Percentiles rank a stretch among this genome's conserved stretches.
Evolutionary conservation across 108 stramenopile species (phyloP).

Genomic region (Skeletonema marinoi): DNA sequence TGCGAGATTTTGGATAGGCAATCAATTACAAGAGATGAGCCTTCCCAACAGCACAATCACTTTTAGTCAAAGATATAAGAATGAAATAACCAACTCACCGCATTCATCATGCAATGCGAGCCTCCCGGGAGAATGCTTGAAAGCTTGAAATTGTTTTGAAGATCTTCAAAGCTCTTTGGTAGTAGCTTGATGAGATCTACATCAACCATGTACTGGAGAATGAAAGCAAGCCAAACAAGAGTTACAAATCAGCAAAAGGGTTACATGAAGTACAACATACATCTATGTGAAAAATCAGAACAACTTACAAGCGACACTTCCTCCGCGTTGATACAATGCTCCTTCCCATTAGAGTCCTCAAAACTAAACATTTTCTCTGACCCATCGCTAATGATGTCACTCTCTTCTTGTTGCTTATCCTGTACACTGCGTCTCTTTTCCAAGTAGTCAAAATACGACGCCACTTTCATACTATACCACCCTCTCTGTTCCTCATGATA

Average conservation of each 20-base stretch:
- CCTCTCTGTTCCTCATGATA: constrained; percentile 22
- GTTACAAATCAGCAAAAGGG: not conserved
- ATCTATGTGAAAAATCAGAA: not conserved
- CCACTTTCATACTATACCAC: constrained; percentile 61
- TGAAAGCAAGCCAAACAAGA: not conserved
- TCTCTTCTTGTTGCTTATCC: not conserved
- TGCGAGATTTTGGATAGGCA: not conserved
- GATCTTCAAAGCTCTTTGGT: constrained; percentile 52
- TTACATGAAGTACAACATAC: not conserved
- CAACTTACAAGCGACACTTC: constrained; percentile 49
- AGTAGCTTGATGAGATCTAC: constrained; percentile 62
- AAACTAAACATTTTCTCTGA: constrained; percentile 40
- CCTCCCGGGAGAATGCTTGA: constrained; percentile 77
- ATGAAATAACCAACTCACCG: constrained; percentile 47
- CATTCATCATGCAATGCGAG: constrained; percentile 82
- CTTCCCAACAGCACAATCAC: constrained; percentile 15
- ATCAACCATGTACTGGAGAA: constrained; percentile 72
- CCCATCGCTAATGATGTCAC: not conserved
- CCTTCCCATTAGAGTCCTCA: constrained; percentile 42
- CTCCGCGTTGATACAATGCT: constrained; percentile 42
- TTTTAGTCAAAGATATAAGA: not conserved
- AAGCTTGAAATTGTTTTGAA: constrained; percentile 59
- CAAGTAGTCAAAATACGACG: constrained; percentile 59
- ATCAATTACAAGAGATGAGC: not conserved
- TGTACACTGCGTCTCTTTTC: constrained; percentile 23